Percentiles rank a stretch among this genome's conserved stretches.
Conservation (phyloP, 139 green algal species). For the Coelastrella sp. region DNA sequence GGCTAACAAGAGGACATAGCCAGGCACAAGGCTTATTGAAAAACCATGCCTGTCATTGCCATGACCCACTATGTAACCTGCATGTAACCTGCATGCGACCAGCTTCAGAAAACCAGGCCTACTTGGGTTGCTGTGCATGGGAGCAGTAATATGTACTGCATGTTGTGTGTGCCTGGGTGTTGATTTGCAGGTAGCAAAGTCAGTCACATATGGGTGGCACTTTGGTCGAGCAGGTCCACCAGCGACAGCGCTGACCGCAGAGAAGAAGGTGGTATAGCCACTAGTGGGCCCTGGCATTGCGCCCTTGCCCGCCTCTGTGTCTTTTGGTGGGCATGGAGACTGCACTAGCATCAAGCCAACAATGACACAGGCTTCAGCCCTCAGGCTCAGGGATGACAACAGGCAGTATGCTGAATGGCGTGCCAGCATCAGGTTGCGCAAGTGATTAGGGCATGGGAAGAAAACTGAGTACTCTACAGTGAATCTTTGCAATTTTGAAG, state of each 20-base stretch:
- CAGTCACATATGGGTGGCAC: background rate
- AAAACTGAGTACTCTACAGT: too few species aligned
- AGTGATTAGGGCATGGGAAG: background rate
- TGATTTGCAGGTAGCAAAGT: background rate
- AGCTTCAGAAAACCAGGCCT: too few species aligned
- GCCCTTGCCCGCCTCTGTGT: background rate
- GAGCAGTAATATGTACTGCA: background rate
- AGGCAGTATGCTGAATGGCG: background rate
- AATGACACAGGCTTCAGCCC: too few species aligned
- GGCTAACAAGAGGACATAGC: background rate
- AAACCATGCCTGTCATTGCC: background rate
- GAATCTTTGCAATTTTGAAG: too few species aligned
- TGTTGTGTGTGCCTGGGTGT: background rate
- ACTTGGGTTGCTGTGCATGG: background rate
- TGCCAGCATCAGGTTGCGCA: background rate
- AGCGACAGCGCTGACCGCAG: background rate
- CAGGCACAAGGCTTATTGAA: background rate
- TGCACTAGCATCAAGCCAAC: too few species aligned
- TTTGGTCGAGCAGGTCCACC: background rate
- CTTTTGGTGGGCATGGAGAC: background rate
- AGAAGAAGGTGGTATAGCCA: background rate
- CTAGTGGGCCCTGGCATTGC: background rate
- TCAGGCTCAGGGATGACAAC: background rate
- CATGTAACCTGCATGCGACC: background rate
- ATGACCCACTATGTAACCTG: background rate